Conservation (phyloP, 495 filamentous ascomycete species). For the Penicillium taxi region DNA sequence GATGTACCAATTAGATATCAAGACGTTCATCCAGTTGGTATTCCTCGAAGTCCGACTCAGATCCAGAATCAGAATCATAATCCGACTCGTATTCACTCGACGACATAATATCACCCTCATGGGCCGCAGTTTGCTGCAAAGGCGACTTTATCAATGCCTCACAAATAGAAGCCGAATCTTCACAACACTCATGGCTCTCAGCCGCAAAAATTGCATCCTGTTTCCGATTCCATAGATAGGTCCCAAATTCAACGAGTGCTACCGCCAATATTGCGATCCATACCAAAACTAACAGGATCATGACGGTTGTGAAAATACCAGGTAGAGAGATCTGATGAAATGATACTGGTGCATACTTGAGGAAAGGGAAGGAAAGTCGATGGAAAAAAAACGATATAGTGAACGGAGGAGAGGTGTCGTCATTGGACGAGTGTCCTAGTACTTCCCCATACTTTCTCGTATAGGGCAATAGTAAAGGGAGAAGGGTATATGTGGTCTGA, state of each 20-base stretch:
- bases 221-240: constrained; percentile 14
- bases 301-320: constrained; percentile 13
- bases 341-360: constrained; percentile 7
- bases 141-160: constrained; percentile 8
- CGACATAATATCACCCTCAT: too few relatives aligned
- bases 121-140: constrained; percentile 2
- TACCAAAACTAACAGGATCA: constrained; percentile 17
- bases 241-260: constrained; percentile 19
- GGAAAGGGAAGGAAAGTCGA: constrained; percentile 10
- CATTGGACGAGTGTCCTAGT: constrained; percentile 2
- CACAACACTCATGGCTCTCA: constrained; percentile 1
- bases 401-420: constrained; percentile 3
- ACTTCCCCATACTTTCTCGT: constrained; percentile 12
- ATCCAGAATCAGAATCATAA: constrained; percentile 5
- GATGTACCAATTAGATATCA: constrained; percentile 16
- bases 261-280: constrained; percentile 24
- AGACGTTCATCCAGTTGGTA: too few relatives aligned
- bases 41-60: too few relatives aligned
- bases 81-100: constrained; percentile 6
- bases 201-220: neutral
- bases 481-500: neutral
- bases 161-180: neutral
- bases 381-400: constrained; percentile 12
- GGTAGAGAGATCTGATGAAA: constrained; percentile 8
- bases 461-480: too few relatives aligned